Evolutionary conservation across 768 basidiomycete species (phyloP), one percentile per base, ranked within the genome.

Genomic region (Goffeauzyma gilvescens): DNA sequence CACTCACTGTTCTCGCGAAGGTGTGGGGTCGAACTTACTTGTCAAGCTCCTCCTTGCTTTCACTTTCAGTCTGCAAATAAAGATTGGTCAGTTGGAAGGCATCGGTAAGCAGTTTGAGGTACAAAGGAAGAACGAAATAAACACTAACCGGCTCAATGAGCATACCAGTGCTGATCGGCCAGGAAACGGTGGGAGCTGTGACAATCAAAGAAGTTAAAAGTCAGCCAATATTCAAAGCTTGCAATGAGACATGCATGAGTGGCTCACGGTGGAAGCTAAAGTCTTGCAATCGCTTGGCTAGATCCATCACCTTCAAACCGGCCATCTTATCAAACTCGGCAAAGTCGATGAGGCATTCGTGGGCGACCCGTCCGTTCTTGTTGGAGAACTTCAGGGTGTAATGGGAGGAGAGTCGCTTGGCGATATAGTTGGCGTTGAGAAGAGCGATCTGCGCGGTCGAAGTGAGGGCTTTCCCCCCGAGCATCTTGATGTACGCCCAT

Each of bases 401-500:
- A 63, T 86, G 74, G 13, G 72, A 75, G 36, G 77, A 72, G 25
- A 98, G 75, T 35, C 85, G 75, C 55, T 78, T 72, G 15, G 89
- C 87, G 74, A 95, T 93, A 65, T 96, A 98, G 65, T 98, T 98
- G 37, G 93, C 93, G 57, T 78, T 95, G 32, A 98, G 72, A 23
- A 98, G 71, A 1, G 93, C 85, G 23, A 83, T 66, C 54, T 80
- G 81, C 2, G 87, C 81, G 0, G 86, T 78, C 46, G 85, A 73
- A 18, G 76, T 73, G 21, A 98, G 73, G 6, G 93, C 93, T 42
- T 75, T 68, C 6, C 89, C 90, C 21, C 93, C 93, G n/a, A 98
- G 75, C 93, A 98, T 96, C 68, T 83, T 90, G 72, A 93, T 84
- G 65, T 93, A 98, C 10, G 93, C 90, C 89, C 90, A 96, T 0